A percentile compares a stretch with the other conserved stretches of the same genome.
These are phyloP conservation scores for Oxyria digyna DNA, from an alignment of 148 eudicot genomes.

Conservation along the genomic window DNA sequence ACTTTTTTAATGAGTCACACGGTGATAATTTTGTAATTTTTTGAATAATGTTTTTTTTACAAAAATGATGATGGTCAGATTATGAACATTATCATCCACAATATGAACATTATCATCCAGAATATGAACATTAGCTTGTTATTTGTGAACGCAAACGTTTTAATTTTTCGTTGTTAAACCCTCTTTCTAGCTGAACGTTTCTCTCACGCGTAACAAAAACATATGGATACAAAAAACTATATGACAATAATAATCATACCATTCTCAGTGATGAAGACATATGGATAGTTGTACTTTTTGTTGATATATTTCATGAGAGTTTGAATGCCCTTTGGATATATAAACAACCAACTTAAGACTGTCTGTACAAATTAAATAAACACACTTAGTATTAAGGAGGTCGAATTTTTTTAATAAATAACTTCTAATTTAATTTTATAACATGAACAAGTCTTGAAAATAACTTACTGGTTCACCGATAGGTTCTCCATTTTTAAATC, in stretches of 20 bases:
- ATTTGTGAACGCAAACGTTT: too few relatives aligned
- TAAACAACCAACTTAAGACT: not conserved
- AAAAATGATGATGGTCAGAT: too few relatives aligned
- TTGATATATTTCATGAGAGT: not conserved
- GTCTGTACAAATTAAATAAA: not conserved
- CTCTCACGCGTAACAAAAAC: not conserved
- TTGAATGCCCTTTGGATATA: not conserved
- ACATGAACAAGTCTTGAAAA: not conserved
- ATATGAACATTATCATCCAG: too few relatives aligned
- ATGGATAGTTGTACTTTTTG: constrained; percentile 4
- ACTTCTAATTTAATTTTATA: too few relatives aligned
- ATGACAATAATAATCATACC: constrained; percentile 19
- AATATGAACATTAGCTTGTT: too few relatives aligned
- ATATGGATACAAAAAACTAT: not conserved
- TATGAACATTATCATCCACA: too few relatives aligned
- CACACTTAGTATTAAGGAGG: not conserved
- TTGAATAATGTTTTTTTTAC: too few relatives aligned
- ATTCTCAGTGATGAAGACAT: constrained; percentile 34
- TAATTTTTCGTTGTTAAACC: too few relatives aligned
- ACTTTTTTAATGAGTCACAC: too few relatives aligned
- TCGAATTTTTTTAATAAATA: too few relatives aligned
- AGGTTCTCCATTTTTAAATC: not conserved
- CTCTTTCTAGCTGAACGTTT: too few relatives aligned
- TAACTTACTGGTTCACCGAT: not conserved
- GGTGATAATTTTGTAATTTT: too few relatives aligned